Evolutionary conservation across 495 filamentous ascomycete genomes (phyloP), one percentile per base, ranked within the genome.

Genomic region (Xylaria palmicola): DNA sequence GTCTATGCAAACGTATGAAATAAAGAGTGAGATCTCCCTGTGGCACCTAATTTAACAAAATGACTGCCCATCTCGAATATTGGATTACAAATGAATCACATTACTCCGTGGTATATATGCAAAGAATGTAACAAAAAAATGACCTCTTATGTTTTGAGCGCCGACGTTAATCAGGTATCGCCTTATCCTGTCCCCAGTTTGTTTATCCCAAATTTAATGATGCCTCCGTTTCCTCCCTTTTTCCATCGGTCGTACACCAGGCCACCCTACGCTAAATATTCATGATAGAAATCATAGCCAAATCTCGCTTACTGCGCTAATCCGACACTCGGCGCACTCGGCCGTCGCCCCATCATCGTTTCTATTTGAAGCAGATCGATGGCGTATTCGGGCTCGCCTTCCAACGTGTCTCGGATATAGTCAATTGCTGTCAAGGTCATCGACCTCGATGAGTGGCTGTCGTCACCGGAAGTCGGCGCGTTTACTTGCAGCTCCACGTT

Each of bases 301-400:
- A 36, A 36, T 24, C 43, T 60, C 17, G 17, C 27, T 10, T 55
- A 68, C 48, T 66, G 65, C 9, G 61, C 62, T 22, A 67, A 45
- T 7, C 64, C 66, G 10, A 69, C 66, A n/a, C 66, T 69, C 10
- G 64, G 66, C 55, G 67, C 66, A n/a, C 66, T 69, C 10, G 64
- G 66, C 55, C 69, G 55, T 24, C 69, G 53, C 13, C 67, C 68
- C 61, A 68, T 66, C 13, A 72, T 53, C 0, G 60, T 64, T 44
- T 72, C 70, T 45, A 72, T 59, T 52, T 72, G 63, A 19, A 68
- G 40, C 4, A 72, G 44, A 40, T 72, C 70, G 29, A 72, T 41
- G 17, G 65, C 70, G 29, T 72, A 72, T 20, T 72, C 70, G 26
- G 68, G 70, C 36, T 70, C 70, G 3, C 70, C 68, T 37, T 68